A percentile compares a stretch with the other conserved stretches of the same genome.
Evolutionary conservation across 2,329 filamentous ascomycete species (phyloP).

Genomic region (Aureobasidium zeae): DNA sequence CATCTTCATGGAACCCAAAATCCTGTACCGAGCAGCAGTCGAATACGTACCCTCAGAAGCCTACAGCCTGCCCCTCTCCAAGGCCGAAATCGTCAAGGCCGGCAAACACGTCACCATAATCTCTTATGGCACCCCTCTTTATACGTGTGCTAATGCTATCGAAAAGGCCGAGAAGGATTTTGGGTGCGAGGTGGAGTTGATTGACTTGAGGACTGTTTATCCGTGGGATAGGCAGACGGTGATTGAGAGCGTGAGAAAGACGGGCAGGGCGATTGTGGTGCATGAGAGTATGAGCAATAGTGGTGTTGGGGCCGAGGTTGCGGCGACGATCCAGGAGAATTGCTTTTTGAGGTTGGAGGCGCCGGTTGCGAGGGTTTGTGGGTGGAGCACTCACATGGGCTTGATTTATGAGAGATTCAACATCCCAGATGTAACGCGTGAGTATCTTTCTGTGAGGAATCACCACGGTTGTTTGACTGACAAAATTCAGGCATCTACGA

Average conservation of each 20-base stretch:
- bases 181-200: constrained; percentile 70
- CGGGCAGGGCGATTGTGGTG: constrained; percentile 75
- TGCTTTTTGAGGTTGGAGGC: constrained; percentile 79
- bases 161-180: constrained; percentile 65
- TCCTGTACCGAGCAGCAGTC: constrained; percentile 80
- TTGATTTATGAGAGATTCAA: constrained; percentile 62
- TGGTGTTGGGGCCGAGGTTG: constrained; percentile 80
- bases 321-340: constrained; percentile 77
- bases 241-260: constrained; percentile 75
- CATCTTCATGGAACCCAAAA: constrained; percentile 90
- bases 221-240: constrained; percentile 83
- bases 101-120: constrained; percentile 75
- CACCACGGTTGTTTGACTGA: constrained; percentile 10
- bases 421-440: constrained; percentile 77
- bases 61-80: constrained; percentile 76
- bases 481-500: constrained; percentile 37
- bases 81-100: constrained; percentile 72
- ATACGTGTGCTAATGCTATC: constrained; percentile 71
- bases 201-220: constrained; percentile 80
- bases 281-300: constrained; percentile 90
- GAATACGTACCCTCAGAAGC: constrained; percentile 77
- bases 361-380: constrained; percentile 73
- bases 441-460: constrained; percentile 36
- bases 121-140: constrained; percentile 83
- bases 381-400: constrained; percentile 81